Evolutionary conservation across 495 filamentous ascomycete species (phyloP).

Genomic region (Trichoderma orchidacearum): DNA sequence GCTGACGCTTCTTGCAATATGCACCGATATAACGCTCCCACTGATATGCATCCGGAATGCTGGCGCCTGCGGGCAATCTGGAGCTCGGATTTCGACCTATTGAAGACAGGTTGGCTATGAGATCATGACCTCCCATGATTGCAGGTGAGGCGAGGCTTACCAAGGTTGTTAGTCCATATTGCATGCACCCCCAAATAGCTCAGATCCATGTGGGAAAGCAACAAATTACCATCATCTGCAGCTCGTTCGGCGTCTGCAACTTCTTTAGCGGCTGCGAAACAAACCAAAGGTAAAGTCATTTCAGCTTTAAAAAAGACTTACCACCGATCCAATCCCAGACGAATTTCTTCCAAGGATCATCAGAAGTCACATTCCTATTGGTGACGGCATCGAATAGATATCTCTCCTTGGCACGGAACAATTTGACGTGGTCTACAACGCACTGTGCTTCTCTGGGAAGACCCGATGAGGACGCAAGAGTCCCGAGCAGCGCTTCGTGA

Average conservation of each 20-base stretch:
- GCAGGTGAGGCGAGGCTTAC: too few relatives aligned
- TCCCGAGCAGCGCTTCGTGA: slow-evolving; percentile 31
- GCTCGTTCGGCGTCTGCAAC: slow-evolving; percentile 46
- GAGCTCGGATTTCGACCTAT: slow-evolving; percentile 22
- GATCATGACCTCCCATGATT: too few relatives aligned
- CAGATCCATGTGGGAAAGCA: slow-evolving; percentile 59
- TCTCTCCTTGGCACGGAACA: slow-evolving; percentile 47
- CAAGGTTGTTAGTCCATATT: slow-evolving; percentile 67
- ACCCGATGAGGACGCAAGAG: slow-evolving; percentile 25
- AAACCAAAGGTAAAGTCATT: slow-evolving; percentile 1
- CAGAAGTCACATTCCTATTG: slow-evolving; percentile 52
- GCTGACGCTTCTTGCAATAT: slow-evolving; percentile 26
- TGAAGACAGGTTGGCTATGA: not conserved
- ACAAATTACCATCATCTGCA: slow-evolving; percentile 58
- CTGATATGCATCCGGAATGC: slow-evolving; percentile 22
- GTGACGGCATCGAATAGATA: slow-evolving; percentile 63
- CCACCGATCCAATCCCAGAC: slow-evolving; percentile 67
- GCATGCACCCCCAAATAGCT: slow-evolving; percentile 72
- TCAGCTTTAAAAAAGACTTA: slow-evolving; percentile 20
- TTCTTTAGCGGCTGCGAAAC: not conserved
- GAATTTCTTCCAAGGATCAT: slow-evolving; percentile 62
- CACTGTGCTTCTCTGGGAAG: slow-evolving; percentile 22
- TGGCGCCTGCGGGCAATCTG: slow-evolving; percentile 25
- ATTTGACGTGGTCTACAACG: slow-evolving; percentile 28
- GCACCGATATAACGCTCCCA: slow-evolving; percentile 37